Base-by-base conservation (phyloP, 495 filamentous ascomycete genomes). In the Xeromyces bisporus region DNA sequence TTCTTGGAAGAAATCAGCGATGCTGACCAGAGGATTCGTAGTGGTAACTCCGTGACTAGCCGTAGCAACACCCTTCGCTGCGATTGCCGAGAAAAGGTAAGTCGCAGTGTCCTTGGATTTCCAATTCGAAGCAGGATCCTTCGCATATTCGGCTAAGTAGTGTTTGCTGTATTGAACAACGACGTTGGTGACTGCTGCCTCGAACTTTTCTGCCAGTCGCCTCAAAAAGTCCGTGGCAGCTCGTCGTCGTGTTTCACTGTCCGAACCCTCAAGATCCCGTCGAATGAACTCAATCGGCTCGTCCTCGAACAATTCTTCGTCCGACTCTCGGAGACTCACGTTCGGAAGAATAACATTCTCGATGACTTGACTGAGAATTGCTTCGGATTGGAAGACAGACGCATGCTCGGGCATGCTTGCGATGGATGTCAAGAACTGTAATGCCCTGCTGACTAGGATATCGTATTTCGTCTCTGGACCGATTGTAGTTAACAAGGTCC, bases 271-370 rank as follows among this genome's bases (percentile, higher is more conserved):
- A 10, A 99, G 66, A 50, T 99, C 87, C 37, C 84, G 73, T 31
- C 91, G 67, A 44, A 96, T 96, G 53, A 92, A 99, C 49, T 99
- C 91, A 48, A 99, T 94, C 2, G 91, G 91, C 50, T 99, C 91
- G 44, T 99, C 91, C 48, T 96, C 91, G 41, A 96, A 93, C 21
- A 92, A 64, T 48, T 99, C 91, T 36, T 92, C 73, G 36, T 99
- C 91, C 2, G 85, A 82, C 38, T 91, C 84, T 25, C 91, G 71
- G 14, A 99, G 64, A 8, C 72, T 74, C 31, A 96, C 72, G 40
- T 94, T 99, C 20, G 91, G 91, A 32, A 99, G 55, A 27, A 99
- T 75, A 15, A 94, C 91, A 56, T 91, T 91, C 52, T 94, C 81
- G 20, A 93, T 77, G 15, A 99, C 77, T 43, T 93, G 76, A 15